Evolutionary conservation across 768 basidiomycete species (phyloP), one percentile per base, ranked within the genome.

Genomic region (Kwoniella sp.): DNA sequence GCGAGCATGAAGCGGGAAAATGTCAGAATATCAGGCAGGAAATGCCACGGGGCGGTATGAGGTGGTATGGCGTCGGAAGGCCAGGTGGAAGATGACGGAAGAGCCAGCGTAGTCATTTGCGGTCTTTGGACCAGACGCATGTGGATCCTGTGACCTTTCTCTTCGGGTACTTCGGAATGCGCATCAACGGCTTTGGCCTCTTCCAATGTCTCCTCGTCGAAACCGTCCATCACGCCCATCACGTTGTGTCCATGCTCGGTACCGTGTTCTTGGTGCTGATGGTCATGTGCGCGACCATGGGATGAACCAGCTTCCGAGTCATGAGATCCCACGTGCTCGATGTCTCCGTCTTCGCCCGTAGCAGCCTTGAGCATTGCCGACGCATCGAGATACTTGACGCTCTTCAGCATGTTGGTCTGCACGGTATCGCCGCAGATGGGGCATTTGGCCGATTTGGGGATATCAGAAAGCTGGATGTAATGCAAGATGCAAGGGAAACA

Each of bases 1-100:
- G 92, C 93, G 26, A 98, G 87, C 93, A 98, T 96, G 83, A 98
- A 96, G 76, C 92, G 93, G 22, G 93, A 86, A 79, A 90, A 96
- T 41, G 83, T 82, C 68, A 88, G 87, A 45, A 96, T 90, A 74
- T 97, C 93, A 0, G 94, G 96, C 23, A 95, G 84, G 83, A 99
- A 98, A 77, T 96, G 87, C 83, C 94, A 98, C 7, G 96, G 95
- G 0, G 93, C 91, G 74, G 93, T 89, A 70, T 94, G 92, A 22
- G 93, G 90, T 15, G 91, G 89, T 30, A 96, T 82, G 1, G 94
- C 85, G 65, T 95, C 93, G 1, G 93, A 95, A 1, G 93, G 95
- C 94, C 94, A 99, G 2, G 92, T 92, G 17, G 83, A 74, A 1
- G 95, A 94, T 25, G 92, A 88, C 41, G 96, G 96, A 7, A 99